Percentiles rank a stretch among this genome's conserved stretches.
These are phyloP conservation scores for Geotrichum citri-aurantii DNA, from an alignment of 1,139 yeast species.

Conservation along the genomic window DNA sequence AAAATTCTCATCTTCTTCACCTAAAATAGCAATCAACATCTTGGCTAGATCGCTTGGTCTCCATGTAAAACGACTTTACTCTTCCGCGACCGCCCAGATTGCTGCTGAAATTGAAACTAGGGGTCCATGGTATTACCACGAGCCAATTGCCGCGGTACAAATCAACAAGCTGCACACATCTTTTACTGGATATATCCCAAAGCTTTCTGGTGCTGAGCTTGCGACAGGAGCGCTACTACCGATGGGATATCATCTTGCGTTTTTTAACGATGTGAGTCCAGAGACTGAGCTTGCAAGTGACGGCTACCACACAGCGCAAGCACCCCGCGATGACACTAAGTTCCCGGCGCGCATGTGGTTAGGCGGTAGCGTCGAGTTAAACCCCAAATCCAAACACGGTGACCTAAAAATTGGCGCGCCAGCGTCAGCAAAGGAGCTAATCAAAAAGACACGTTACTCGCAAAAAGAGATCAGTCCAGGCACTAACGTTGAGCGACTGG, in stretches of 20 bases:
- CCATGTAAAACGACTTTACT: background rate
- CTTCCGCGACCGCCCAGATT: conserved; percentile 9
- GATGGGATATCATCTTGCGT: conserved; percentile 62
- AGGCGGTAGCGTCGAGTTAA: conserved; percentile 54
- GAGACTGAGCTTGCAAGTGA: conserved; percentile 54
- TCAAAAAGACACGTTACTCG: conserved; percentile 5
- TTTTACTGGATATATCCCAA: conserved; percentile 24
- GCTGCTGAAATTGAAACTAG: conserved; percentile 12
- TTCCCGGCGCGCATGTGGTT: conserved; percentile 76
- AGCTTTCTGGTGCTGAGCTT: conserved; percentile 6
- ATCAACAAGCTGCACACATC: conserved; percentile 27
- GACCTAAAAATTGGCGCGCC: conserved; percentile 22
- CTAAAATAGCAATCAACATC: background rate
- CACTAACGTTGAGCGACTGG: conserved; percentile 22
- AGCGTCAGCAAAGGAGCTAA: conserved; percentile 14
- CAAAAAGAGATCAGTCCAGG: conserved; percentile 9
- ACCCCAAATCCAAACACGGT: conserved; percentile 32
- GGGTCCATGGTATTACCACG: conserved; percentile 30
- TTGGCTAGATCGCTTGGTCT: background rate
- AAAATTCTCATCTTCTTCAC: background rate
- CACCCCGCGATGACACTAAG: conserved; percentile 44
- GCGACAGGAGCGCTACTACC: conserved; percentile 32
- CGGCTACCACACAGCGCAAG: conserved; percentile 79
- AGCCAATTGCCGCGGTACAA: conserved; percentile 24
- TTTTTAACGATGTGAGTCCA: conserved; percentile 50